Base-by-base conservation (phyloP, 768 basidiomycete genomes). In the Boletus vinaceobasis region DNA sequence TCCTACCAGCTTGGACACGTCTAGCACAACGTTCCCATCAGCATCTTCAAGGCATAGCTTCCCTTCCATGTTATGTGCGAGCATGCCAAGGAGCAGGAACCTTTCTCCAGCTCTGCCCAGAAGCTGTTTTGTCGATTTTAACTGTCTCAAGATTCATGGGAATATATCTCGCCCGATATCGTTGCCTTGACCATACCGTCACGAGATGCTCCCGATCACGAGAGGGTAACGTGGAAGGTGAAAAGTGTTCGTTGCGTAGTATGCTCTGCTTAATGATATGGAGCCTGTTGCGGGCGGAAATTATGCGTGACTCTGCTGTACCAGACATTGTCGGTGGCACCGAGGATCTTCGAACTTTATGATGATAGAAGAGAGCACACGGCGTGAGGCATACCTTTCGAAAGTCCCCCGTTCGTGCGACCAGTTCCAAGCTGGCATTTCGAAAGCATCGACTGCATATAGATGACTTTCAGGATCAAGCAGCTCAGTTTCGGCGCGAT, bases 351-450 rank as follows among this genome's bases (percentile, higher is more conserved):
- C 31, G 44, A 26, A 61, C 48, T 33, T 60, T 7, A 50, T 52
- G 53, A 60, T 57, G 29, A 51, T 26, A 45, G 39, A 50, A 49
- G 29, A 33, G 21, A 29, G 31, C 40, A 39, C 19, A 11, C 19
- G 14, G 47, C 38, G 32, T 42, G 23, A 50, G 21, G 49, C 81
- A 43, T 65, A 96, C 95, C 84, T 89, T 54, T 93, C 92, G 64
- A 98, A 98, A 2, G 89, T 87, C 43, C 88, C 88, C 54, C 89
- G 76, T 64, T 95, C 90, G 31, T 79, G 74, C 15, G 94, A 93
- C 85, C 92, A 99, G 63, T 87, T 81, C 87, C 94, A 94, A 13
- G 85, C 74, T 1, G 97, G 97, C 94, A 98, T 98, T 48, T 96
- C 93, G 63, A 93, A 96, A 10, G 96, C 87, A 68, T 96, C 85